phyloP scores from a whole-genome alignment of 164 flowering plant species.

The Piper longum region DNA sequence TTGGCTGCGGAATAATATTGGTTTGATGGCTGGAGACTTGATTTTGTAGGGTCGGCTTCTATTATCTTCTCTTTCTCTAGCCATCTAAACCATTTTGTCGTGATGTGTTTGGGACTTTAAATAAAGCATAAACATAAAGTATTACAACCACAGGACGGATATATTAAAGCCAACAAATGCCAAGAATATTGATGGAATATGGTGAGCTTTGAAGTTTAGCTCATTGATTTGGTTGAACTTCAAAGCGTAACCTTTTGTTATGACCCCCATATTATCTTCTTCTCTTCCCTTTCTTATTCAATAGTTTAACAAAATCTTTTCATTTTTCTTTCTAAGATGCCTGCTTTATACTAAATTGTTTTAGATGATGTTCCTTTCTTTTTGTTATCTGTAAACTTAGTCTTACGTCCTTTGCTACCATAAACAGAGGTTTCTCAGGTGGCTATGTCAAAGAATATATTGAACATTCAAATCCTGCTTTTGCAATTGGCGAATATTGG shows the following conservation, averaged over 20 bases:
- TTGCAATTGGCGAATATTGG: conserved; percentile 65
- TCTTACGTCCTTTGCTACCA: background rate
- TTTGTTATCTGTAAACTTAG: too few species aligned
- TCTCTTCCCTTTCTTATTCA: too few species aligned
- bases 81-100: background rate
- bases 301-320: too few species aligned
- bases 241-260: background rate
- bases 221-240: too few species aligned
- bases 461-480: conserved; percentile 43
- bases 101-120: background rate
- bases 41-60: conserved; percentile 37
- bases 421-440: conserved; percentile 48
- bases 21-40: conserved; percentile 64
- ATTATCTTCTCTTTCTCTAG: background rate
- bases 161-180: too few species aligned
- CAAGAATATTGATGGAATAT: background rate
- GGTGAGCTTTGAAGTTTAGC: background rate
- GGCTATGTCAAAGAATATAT: conserved; percentile 45
- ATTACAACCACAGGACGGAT: background rate
- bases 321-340: too few species aligned
- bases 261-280: too few species aligned
- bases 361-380: background rate
- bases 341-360: too few species aligned
- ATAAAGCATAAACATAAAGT: background rate
- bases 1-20: conserved; percentile 47